These are phyloP conservation scores for Quaeritorhiza haematococci DNA, from an alignment of 371 early-diverging fungal species.

Conservation along the genomic window DNA sequence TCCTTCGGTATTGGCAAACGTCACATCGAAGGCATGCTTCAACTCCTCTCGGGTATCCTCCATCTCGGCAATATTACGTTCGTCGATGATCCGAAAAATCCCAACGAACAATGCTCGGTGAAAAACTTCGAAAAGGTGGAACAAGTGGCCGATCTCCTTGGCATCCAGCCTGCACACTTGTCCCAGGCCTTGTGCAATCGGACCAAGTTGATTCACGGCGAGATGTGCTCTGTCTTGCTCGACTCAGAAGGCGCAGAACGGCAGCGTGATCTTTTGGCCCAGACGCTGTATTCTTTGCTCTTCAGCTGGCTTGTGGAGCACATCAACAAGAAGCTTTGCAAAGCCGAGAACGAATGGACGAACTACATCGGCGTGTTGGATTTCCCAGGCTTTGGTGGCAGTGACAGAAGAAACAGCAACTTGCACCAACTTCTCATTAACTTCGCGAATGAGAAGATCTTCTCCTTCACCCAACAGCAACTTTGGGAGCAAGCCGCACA, in stretches of 20 bases:
- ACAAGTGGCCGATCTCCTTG: conserved; percentile 77
- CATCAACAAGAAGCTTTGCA: conserved; percentile 71
- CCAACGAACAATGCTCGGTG: conserved; percentile 33
- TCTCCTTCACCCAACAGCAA: conserved; percentile 65
- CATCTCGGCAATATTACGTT: conserved; percentile 36
- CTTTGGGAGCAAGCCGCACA: conserved; percentile 57
- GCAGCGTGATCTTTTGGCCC: conserved; percentile 78
- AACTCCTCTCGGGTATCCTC: conserved; percentile 27
- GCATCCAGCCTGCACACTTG: conserved; percentile 71
- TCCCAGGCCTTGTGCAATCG: conserved; percentile 82
- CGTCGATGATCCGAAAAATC: conserved; percentile 22
- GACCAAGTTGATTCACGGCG: conserved; percentile 55
- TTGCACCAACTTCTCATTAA: conserved; percentile 79
- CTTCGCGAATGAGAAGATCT: conserved; percentile 75
- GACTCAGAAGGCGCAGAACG: conserved; percentile 64
- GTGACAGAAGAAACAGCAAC: too few relatives aligned
- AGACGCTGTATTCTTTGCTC: conserved; percentile 72
- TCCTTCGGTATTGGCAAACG: conserved; percentile 25
- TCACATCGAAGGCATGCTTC: conserved; percentile 25
- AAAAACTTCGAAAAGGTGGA: conserved; percentile 35
- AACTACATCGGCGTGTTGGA: conserved; percentile 36
- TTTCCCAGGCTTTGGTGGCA: conserved; percentile 32
- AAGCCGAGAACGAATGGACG: conserved; percentile 41
- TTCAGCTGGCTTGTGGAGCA: conserved; percentile 85
- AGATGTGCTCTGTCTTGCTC: conserved; percentile 81